Percentiles rank a stretch among this genome's conserved stretches.
Conservation (phyloP, 2,329 filamentous ascomycete genomes). For the Metarhizium humberi region DNA sequence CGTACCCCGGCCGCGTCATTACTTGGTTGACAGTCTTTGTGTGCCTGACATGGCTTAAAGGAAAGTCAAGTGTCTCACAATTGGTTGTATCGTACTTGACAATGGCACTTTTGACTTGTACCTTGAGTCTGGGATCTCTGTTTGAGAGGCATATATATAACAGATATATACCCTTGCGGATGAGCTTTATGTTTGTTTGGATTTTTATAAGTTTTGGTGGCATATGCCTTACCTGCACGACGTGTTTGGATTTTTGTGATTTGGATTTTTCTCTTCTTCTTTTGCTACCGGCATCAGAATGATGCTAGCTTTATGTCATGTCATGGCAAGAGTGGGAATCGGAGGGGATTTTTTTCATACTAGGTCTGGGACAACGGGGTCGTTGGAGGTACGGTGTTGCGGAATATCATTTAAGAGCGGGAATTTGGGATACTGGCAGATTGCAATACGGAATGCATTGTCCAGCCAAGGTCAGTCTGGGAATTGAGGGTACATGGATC, state of each 20-base stretch:
- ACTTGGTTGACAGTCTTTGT: no score
- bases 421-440: neutral
- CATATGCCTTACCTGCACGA: neutral
- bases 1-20: no score
- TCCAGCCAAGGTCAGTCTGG: neutral
- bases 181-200: neutral
- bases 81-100: no score
- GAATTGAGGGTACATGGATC: neutral
- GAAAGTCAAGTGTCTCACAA: no score
- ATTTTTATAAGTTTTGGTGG: neutral
- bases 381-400: neutral
- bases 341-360: neutral
- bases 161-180: constrained; percentile 1
- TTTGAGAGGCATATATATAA: neutral
- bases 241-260: neutral
- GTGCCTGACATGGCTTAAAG: no score
- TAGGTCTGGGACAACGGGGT: neutral
- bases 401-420: constrained; percentile 2
- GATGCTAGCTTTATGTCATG: neutral
- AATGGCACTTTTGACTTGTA: neutral
- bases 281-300: neutral
- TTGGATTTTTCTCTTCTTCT: neutral
- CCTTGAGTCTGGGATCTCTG: neutral
- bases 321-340: neutral
- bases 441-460: neutral